Conservation (phyloP, 2,329 filamentous ascomycete genomes). For the Leptographium flavum region DNA sequence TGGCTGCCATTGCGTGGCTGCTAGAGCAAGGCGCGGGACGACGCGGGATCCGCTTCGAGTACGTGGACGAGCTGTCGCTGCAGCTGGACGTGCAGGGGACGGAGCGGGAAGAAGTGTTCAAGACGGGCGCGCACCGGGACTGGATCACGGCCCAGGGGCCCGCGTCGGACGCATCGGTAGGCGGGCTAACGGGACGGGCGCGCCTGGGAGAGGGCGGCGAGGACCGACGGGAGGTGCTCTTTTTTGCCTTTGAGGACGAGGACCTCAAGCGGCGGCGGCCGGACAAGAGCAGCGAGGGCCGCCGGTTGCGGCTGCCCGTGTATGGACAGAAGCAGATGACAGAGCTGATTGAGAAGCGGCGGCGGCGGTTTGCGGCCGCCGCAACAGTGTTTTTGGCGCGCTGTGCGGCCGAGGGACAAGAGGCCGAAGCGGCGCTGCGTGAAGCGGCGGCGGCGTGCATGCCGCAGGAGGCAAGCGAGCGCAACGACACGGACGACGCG, state of each 20-base stretch:
- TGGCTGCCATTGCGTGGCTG: conserved; percentile 60
- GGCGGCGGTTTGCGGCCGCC: conserved; percentile 66
- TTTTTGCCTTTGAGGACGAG: conserved; percentile 87
- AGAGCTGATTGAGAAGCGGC: conserved; percentile 76
- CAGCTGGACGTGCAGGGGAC: conserved; percentile 65
- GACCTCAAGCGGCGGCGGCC: conserved; percentile 72
- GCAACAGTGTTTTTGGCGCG: conserved; percentile 64
- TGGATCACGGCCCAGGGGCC: conserved; percentile 24
- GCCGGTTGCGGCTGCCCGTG: conserved; percentile 80
- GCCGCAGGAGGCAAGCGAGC: conserved; percentile 24
- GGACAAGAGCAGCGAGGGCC: conserved; percentile 57
- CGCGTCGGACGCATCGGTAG: conserved; percentile 41
- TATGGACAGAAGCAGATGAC: conserved; percentile 90
- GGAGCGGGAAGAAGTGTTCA: conserved; percentile 49
- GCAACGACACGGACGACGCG: background rate
- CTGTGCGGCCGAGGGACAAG: conserved; percentile 35
- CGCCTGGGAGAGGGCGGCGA: conserved; percentile 16
- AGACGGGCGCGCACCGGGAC: conserved; percentile 34
- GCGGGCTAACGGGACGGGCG: conserved; percentile 37
- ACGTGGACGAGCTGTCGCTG: conserved; percentile 72
- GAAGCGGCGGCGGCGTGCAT: conserved; percentile 44
- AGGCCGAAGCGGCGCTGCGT: conserved; percentile 41
- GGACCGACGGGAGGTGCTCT: conserved; percentile 48
- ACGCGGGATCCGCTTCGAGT: conserved; percentile 61
- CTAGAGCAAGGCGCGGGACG: conserved; percentile 1